Evolutionary conservation across 1,284 basidiomycete species (phyloP).

Genomic region (Cryptococcus sp.): DNA sequence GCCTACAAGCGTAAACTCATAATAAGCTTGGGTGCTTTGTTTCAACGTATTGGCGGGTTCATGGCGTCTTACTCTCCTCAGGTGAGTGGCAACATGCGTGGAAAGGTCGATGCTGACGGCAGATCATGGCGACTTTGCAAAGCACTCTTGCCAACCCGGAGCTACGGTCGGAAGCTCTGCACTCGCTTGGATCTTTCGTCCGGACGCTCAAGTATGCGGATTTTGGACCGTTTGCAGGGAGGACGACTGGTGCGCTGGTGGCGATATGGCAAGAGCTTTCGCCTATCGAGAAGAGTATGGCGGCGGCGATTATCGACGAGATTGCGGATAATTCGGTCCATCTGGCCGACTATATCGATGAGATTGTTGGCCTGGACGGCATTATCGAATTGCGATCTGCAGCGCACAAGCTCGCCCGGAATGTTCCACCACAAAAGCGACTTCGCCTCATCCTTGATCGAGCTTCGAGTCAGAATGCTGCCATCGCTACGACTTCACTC

Average conservation of each 20-base stretch:
- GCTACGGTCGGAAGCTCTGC: slow-evolving; percentile 70
- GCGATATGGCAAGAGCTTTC: slow-evolving; percentile 67
- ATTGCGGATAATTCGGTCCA: slow-evolving; percentile 59
- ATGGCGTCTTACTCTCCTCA: slow-evolving; percentile 76
- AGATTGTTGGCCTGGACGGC: slow-evolving; percentile 68
- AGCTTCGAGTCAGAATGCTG: slow-evolving; percentile 71
- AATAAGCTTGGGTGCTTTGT: slow-evolving; percentile 70
- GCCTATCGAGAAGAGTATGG: slow-evolving; percentile 53
- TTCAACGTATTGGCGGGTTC: slow-evolving; percentile 63
- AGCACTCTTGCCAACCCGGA: slow-evolving; percentile 67
- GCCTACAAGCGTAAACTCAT: slow-evolving; percentile 67
- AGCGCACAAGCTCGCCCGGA: slow-evolving; percentile 55
- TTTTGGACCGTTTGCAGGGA: slow-evolving; percentile 76
- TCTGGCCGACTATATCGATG: slow-evolving; percentile 56
- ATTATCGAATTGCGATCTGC: slow-evolving; percentile 62
- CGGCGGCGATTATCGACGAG: slow-evolving; percentile 64
- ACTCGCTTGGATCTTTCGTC: slow-evolving; percentile 78
- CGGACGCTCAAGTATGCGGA: slow-evolving; percentile 64
- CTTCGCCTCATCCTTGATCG: slow-evolving; percentile 70
- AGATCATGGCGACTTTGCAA: slow-evolving; percentile 97
- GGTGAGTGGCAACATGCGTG: slow-evolving; percentile 50
- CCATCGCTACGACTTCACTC: slow-evolving; percentile 71
- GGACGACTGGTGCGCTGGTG: slow-evolving; percentile 80
- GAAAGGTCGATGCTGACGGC: background rate
- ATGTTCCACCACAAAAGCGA: slow-evolving; percentile 51